A percentile compares a stretch with the other conserved stretches of the same genome.
phyloP scores from a whole-genome alignment of 768 basidiomycete species.

The Lactarius vividus region DNA sequence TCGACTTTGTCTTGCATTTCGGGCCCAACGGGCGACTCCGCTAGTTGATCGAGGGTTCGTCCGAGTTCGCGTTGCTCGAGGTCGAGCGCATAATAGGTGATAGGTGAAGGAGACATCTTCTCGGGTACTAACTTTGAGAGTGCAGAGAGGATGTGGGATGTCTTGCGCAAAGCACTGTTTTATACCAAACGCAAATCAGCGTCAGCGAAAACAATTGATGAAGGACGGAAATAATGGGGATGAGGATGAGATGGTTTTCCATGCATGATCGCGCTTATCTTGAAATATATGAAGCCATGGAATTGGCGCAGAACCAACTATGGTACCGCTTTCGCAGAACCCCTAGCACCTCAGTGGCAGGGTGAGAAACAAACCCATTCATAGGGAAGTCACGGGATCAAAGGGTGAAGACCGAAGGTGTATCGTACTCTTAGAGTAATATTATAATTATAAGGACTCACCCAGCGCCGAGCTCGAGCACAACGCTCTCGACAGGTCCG shows the following conservation, averaged over 20 bases:
- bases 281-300: background rate
- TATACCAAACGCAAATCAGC: background rate
- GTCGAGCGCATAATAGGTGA: conserved; percentile 91
- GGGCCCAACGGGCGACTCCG: conserved; percentile 57
- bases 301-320: background rate
- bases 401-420: background rate
- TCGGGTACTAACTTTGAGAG: conserved; percentile 54
- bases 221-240: background rate
- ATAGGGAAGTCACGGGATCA: background rate
- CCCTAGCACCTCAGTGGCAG: background rate
- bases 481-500: conserved; percentile 45
- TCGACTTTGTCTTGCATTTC: conserved; percentile 68
- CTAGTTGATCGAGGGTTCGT: conserved; percentile 70
- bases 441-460: conserved; percentile 43
- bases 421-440: background rate
- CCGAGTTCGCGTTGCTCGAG: conserved; percentile 84
- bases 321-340: background rate
- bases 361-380: background rate
- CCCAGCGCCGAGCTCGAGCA: conserved; percentile 96
- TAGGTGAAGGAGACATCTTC: conserved; percentile 42
- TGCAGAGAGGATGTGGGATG: conserved; percentile 75
- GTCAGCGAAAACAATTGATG: conserved; percentile 1
- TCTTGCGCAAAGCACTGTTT: conserved; percentile 79
- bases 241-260: background rate
- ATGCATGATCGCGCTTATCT: background rate